Evolutionary conservation across 257 asterid species (phyloP), one percentile per base, ranked within the genome.

Genomic region (Linaria vulgaris): DNA sequence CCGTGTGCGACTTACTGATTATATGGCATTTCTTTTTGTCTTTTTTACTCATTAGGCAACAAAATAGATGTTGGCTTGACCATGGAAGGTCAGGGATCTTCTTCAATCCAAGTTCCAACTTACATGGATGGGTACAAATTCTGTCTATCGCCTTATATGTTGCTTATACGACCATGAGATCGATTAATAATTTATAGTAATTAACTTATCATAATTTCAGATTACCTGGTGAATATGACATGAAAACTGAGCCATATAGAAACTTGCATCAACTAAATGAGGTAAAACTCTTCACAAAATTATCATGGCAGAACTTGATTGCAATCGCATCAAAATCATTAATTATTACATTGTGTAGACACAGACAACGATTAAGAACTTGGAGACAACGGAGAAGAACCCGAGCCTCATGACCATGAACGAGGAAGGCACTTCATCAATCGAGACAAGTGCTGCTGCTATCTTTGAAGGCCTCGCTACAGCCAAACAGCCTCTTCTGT

Each of bases 181-280:
- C n/a, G n/a, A n/a, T n/a, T n/a, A n/a, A n/a, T n/a, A n/a, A n/a
- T n/a, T n/a, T n/a, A n/a, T 9, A 0, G 25, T 22, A 17, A 54
- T 41, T n/a, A 27, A 44, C 47, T 12, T 52, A 52, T 5, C n/a
- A 11, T 54, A 3, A 25, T 22, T 65, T 17, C 46, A 62, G 64
- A 21, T 44, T 13, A 23, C 21, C 25, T 8, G 15, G 23, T 47
- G 76, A 41, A 20, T 63, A 44, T 53, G 49, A 25, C 49, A 34
- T 17, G 44, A 51, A 47, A 23, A 19, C 61, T 64, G 56, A 63
- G 60, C 3, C 65, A 37, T 24, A 49, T 54, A 69, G 65, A 25
- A 66, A 61, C 49, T 51, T 48, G 14, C 63, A 72, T 56, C 67
- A 2, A 19, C 67, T 58, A 20, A 56, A 53, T 43, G 65, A 73